Base-by-base conservation (phyloP, 495 filamentous ascomycete genomes). In the Neurospora sp. region DNA sequence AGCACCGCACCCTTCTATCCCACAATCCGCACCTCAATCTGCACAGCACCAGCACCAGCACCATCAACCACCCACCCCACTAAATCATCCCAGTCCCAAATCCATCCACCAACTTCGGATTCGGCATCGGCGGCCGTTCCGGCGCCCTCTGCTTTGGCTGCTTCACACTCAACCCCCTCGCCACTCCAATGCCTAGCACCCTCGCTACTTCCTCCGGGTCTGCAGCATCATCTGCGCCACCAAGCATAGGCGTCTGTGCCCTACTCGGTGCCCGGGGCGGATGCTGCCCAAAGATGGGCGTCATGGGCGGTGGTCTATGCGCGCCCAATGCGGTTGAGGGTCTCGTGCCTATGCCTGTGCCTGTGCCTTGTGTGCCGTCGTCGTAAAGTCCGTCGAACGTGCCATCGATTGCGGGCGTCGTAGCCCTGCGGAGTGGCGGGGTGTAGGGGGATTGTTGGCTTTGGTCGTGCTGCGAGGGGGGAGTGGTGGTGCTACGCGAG, bases 31-130 rank as follows among this genome's bases (percentile, higher is more conserved):
- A 35, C 31, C 31, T 35, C n/a, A 12, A 23, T 16, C 11, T 62
- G 12, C 5, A 62, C 23, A 27, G 12, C 48, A 62, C 48, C 44
- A 59, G 5, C 11, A 12, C 5, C 23, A 59, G 6, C 18, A 44
- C 18, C 44, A n/a, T 0, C 44, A 38, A 38, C 37, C 0, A 38
- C n/a, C 44, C n/a, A 35, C 54, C 14, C 27, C 12, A 8, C 27
- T 46, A 79, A 46, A 81, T 75, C 70, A 81, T 79, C 3, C 76
- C 78, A 48, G 75, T 77, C 20, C 79, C 77, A 74, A 76, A 77
- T 20, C 69, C 69, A 75, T 81, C 76, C 70, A 77, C 71, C 73
- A 74, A 74, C 35, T 23, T 69, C 11, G 44, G 27, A 31, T 69
- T 20, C 42, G 31, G 37, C 41, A 18, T 38, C 35, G 27, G 3